Conservation (phyloP, 2,329 filamentous ascomycete genomes). For the Penicillium sp. region DNA sequence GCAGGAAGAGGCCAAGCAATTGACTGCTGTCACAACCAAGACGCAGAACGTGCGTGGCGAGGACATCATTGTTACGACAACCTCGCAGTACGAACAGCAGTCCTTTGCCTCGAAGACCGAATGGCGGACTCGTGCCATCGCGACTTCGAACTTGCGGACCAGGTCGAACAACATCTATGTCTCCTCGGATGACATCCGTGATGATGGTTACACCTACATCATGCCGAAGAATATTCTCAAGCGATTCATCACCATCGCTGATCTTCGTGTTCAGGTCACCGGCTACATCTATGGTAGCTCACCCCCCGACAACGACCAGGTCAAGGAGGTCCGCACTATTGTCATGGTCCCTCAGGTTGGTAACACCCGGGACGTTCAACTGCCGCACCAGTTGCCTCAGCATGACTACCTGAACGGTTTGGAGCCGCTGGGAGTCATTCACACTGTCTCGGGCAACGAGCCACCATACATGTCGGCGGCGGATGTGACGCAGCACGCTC, state of each 20-base stretch:
- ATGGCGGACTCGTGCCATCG: constrained; percentile 96
- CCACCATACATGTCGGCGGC: constrained; percentile 93
- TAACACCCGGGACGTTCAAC: constrained; percentile 86
- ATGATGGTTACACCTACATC: constrained; percentile 92
- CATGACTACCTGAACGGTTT: constrained; percentile 86
- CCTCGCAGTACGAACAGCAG: constrained; percentile 96
- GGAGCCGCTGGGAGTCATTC: constrained; percentile 92
- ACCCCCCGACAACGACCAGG: constrained; percentile 90
- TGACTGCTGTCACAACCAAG: constrained; percentile 97
- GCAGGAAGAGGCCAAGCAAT: constrained; percentile 92
- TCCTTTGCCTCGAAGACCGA: constrained; percentile 98
- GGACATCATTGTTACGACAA: constrained; percentile 97
- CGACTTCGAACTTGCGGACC: constrained; percentile 91
- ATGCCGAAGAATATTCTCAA: constrained; percentile 99
- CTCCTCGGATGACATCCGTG: constrained; percentile 89
- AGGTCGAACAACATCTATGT: constrained; percentile 98
- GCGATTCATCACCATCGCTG: constrained; percentile 96
- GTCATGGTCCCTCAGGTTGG: constrained; percentile 98
- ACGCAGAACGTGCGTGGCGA: constrained; percentile 97
- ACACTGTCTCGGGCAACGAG: constrained; percentile 94
- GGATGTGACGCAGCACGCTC: constrained; percentile 93
- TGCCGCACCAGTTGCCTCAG: constrained; percentile 87
- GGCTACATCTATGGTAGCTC: constrained; percentile 94
- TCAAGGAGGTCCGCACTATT: constrained; percentile 96
- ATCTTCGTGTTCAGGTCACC: constrained; percentile 93